phyloP scores from a whole-genome alignment of 2,329 filamentous ascomycete genomes.

The Hortaea werneckii region DNA sequence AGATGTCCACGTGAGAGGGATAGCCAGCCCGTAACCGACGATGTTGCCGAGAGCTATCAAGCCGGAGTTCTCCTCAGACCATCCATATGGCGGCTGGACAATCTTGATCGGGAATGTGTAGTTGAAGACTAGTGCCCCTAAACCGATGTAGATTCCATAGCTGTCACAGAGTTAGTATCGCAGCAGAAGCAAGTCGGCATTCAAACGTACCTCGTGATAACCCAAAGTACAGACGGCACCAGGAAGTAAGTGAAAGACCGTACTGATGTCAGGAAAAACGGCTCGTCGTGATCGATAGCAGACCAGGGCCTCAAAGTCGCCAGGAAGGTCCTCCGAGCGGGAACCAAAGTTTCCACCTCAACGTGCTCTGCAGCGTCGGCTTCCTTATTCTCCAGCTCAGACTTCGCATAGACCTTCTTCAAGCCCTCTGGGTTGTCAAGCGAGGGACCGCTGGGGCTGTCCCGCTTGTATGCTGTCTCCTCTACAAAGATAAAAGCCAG shows the following conservation, averaged over 20 bases:
- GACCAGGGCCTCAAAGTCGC: conserved; percentile 26
- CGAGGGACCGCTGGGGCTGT: conserved; percentile 3
- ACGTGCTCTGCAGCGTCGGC: conserved; percentile 10
- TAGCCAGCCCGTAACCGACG: conserved; percentile 26
- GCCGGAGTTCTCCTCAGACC: conserved; percentile 19
- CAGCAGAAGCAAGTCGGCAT: not conserved
- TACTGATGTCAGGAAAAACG: conserved; percentile 27
- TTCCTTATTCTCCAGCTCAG: conserved; percentile 15
- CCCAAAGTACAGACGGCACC: conserved; percentile 28
- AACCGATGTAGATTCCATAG: conserved; percentile 30
- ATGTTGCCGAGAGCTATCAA: conserved; percentile 26
- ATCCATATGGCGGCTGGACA: conserved; percentile 25
- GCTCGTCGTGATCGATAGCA: conserved; percentile 22
- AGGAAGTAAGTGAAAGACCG: conserved; percentile 28
- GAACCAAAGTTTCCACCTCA: conserved; percentile 17
- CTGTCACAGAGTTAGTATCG: conserved; percentile 4
- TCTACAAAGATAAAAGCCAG: conserved; percentile 50
- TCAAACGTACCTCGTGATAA: conserved; percentile 15
- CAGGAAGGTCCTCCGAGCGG: conserved; percentile 20
- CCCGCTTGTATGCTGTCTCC: conserved; percentile 44
- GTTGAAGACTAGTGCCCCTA: conserved; percentile 30
- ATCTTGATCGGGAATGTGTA: conserved; percentile 29
- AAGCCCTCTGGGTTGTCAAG: conserved; percentile 5
- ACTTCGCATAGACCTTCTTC: conserved; percentile 10
- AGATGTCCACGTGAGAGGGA: conserved; percentile 23